Conservation (phyloP, 768 basidiomycete genomes). For the Steccherinum ochraceum region DNA sequence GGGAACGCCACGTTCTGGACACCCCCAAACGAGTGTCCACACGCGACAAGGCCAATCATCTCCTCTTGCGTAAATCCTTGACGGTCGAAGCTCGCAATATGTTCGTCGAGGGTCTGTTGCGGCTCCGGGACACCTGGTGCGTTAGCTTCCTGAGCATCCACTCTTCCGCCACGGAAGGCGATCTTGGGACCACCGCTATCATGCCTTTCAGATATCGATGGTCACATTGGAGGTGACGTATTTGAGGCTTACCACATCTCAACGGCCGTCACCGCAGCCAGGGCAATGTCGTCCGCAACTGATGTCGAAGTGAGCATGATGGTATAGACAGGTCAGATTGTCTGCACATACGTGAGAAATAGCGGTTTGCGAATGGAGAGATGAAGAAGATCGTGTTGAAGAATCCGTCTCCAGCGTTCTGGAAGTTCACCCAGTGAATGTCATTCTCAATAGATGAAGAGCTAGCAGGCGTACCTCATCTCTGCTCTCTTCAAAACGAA, state of each 20-base stretch:
- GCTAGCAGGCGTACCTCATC: conserved; percentile 27
- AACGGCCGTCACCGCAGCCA: not conserved
- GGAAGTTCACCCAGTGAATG: not conserved
- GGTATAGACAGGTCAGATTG: not conserved
- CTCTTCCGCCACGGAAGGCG: conserved; percentile 35
- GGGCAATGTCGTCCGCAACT: not conserved
- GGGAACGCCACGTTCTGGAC: conserved; percentile 42
- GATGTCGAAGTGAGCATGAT: not conserved
- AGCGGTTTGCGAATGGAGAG: conserved; percentile 34
- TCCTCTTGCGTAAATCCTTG: conserved; percentile 38
- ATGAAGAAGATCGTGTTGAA: conserved; percentile 38
- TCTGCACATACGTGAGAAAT: conserved; percentile 37
- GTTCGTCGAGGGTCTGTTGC: conserved; percentile 31
- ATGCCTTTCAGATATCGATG: conserved; percentile 21
- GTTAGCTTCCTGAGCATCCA: conserved; percentile 34
- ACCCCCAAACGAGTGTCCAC: conserved; percentile 46
- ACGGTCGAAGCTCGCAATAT: conserved; percentile 33
- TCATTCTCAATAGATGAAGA: not conserved
- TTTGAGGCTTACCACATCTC: not conserved
- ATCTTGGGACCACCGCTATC: conserved; percentile 38
- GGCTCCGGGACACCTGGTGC: conserved; percentile 38
- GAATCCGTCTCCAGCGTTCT: conserved; percentile 46
- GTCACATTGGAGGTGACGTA: conserved; percentile 31
- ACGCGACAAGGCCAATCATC: conserved; percentile 46
- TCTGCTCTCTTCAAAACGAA: conserved; percentile 39